Conservation (phyloP, 2,329 filamentous ascomycete genomes). For the Cytospora leucostoma region DNA sequence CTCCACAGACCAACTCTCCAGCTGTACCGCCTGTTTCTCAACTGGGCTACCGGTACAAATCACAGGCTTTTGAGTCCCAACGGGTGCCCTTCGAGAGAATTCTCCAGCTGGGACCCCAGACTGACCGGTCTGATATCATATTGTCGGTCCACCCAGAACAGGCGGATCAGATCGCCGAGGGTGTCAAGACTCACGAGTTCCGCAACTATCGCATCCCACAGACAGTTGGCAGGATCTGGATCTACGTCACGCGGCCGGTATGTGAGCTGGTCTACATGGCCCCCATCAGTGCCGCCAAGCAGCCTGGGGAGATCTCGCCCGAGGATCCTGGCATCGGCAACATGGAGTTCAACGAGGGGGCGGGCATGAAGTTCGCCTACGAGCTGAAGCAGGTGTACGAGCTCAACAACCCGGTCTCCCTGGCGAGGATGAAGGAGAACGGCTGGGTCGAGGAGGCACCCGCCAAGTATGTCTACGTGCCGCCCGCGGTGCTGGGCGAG, state of each 20-base stretch:
- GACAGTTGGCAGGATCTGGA: conserved; percentile 62
- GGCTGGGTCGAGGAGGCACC: conserved; percentile 56
- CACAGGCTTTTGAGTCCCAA: conserved; percentile 48
- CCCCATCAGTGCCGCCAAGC: conserved; percentile 48
- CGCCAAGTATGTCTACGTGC: conserved; percentile 55
- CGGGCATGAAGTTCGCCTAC: conserved; percentile 49
- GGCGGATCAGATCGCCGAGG: conserved; percentile 51
- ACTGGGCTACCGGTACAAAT: conserved; percentile 35
- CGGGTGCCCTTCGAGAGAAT: conserved; percentile 53
- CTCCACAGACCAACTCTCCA: conserved; percentile 23
- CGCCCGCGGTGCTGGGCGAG: conserved; percentile 58
- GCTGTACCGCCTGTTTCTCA: conserved; percentile 28
- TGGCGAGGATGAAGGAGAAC: conserved; percentile 53
- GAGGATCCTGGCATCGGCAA: conserved; percentile 50
- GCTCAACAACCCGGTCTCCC: conserved; percentile 59
- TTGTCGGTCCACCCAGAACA: conserved; percentile 51
- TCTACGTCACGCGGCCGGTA: conserved; percentile 53
- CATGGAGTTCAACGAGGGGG: conserved; percentile 50
- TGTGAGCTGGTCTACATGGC: conserved; percentile 62
- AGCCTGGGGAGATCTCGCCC: conserved; percentile 50
- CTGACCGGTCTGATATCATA: conserved; percentile 55
- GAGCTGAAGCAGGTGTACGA: conserved; percentile 60
- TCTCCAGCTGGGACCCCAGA: conserved; percentile 49
- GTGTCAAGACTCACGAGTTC: conserved; percentile 56
- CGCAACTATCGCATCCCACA: conserved; percentile 57